Conservation (phyloP, 2,329 filamentous ascomycete genomes). For the Ophiostoma australiae region DNA sequence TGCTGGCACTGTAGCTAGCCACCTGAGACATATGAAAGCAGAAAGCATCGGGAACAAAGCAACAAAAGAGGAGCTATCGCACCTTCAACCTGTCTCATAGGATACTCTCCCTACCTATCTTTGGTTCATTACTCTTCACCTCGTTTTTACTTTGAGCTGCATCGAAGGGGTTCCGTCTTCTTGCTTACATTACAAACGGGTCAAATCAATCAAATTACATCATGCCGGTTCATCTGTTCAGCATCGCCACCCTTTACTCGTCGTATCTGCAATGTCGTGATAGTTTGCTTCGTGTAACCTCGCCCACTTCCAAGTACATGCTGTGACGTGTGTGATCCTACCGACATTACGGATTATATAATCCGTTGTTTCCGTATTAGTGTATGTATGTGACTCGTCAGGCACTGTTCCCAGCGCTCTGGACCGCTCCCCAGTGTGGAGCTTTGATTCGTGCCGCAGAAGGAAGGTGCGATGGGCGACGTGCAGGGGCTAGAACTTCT, state of each 20-base stretch:
- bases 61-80: not conserved
- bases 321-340: not conserved
- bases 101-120: not conserved
- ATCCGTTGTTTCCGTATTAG: not conserved
- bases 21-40: not conserved
- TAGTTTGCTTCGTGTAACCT: not conserved
- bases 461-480: not conserved
- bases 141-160: not conserved
- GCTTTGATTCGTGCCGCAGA: not conserved
- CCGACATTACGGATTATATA: not conserved
- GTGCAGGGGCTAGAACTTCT: not conserved
- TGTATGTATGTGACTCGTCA: not conserved
- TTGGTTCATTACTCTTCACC: not conserved
- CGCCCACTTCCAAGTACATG: not conserved
- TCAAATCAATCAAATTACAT: not conserved
- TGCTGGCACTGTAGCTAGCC: not conserved
- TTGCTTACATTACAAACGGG: too few species aligned
- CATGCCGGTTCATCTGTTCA: not conserved
- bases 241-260: not conserved
- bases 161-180: not conserved
- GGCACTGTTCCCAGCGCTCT: conserved; percentile 7
- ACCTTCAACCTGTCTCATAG: not conserved
- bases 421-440: conserved; percentile 9
- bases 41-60: not conserved
- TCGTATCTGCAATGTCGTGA: not conserved